Evolutionary conservation across 2,329 filamentous ascomycete species (phyloP).

Genomic region (Epichloe coenophiala): DNA sequence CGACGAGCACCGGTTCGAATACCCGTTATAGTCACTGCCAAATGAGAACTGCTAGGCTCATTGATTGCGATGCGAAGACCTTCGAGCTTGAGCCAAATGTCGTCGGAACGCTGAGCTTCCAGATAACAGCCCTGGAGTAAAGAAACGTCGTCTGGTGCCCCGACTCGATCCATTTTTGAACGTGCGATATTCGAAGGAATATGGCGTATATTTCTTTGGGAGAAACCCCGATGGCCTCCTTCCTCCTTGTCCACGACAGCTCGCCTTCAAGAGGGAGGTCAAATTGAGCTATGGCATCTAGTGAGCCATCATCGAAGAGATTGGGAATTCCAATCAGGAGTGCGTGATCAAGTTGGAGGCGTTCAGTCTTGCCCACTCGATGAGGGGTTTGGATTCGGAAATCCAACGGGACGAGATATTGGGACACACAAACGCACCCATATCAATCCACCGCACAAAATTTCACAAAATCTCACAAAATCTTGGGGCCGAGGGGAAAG

Average conservation of each 20-base stretch:
- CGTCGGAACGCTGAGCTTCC: slow-evolving; percentile 39
- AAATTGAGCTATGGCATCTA: neutral
- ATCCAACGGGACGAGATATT: no score
- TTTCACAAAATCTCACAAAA: no score
- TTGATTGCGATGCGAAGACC: slow-evolving; percentile 32
- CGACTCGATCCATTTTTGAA: slow-evolving; percentile 15
- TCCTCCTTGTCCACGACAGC: neutral
- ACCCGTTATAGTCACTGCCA: slow-evolving; percentile 34
- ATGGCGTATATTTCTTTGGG: neutral
- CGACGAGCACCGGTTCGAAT: slow-evolving; percentile 29
- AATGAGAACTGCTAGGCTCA: slow-evolving; percentile 30
- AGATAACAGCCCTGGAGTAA: slow-evolving; percentile 39
- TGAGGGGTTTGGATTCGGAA: no score
- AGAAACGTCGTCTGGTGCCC: slow-evolving; percentile 18
- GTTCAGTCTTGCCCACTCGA: no score
- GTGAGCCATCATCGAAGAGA: neutral
- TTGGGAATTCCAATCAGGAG: neutral
- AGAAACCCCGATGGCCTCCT: neutral
- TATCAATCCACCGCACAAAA: no score
- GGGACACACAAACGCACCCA: no score
- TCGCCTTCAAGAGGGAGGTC: neutral
- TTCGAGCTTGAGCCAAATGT: slow-evolving; percentile 33
- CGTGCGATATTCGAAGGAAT: neutral
- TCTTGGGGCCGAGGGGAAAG: no score
- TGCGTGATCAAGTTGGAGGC: no score